Percentiles rank a stretch among this genome's conserved stretches.
Conservation (phyloP, 768 basidiomycete genomes). For the Cystofilobasidium capitatum region DNA sequence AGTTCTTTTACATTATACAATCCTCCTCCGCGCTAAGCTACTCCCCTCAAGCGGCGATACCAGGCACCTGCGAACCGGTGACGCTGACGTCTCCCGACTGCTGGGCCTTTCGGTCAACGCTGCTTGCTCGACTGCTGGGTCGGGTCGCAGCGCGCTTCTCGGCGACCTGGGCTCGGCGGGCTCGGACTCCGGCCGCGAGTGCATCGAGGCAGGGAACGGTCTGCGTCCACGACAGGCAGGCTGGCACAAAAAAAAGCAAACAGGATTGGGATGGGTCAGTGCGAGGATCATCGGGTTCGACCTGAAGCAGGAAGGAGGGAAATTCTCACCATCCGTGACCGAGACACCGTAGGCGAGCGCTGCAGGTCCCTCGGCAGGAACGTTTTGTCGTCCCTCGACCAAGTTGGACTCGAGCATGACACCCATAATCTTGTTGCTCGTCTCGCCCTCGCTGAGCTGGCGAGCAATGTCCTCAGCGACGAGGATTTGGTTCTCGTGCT, state of each 20-base stretch:
- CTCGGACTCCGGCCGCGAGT: constrained; percentile 76
- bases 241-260: neutral
- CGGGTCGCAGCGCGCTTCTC: constrained; percentile 6
- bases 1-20: neutral
- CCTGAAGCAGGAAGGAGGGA: constrained; percentile 47
- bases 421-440: constrained; percentile 51
- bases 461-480: constrained; percentile 80
- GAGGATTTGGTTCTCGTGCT: constrained; percentile 74
- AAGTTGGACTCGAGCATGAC: constrained; percentile 70
- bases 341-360: constrained; percentile 38
- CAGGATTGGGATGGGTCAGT: neutral
- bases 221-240: constrained; percentile 30
- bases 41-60: neutral
- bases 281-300: constrained; percentile 41
- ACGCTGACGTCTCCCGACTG: constrained; percentile 1
- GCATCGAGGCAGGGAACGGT: constrained; percentile 68
- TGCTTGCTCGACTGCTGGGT: neutral
- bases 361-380: constrained; percentile 59
- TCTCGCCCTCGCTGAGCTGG: constrained; percentile 64
- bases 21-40: too few relatives aligned
- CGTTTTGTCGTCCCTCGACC: constrained; percentile 39
- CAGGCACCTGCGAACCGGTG: neutral
- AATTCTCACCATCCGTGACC: constrained; percentile 35
- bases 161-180: constrained; percentile 43
- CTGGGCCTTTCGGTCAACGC: neutral